Evolutionary conservation across 192 early-diverging fungal genomes (phyloP).

Genomic region (Entomortierella lignicola): DNA sequence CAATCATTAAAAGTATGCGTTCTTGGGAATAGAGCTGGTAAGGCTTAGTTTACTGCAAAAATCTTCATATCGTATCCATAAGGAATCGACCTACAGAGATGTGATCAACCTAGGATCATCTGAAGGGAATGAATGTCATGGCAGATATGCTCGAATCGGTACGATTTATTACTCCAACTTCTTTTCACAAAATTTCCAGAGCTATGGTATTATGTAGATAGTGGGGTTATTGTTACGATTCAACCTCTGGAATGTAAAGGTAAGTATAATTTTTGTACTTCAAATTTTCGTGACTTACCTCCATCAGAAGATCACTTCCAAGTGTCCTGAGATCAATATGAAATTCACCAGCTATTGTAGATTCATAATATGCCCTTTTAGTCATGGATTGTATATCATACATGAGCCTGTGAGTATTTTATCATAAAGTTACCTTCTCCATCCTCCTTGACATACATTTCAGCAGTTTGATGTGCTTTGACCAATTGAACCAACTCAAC

Average conservation of each 20-base stretch:
- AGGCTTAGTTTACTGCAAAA: conserved; percentile 2
- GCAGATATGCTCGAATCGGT: background rate
- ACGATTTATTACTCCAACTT: background rate
- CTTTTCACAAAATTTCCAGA: background rate
- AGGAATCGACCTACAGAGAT: too few species aligned
- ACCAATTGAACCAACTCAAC: conserved; percentile 51
- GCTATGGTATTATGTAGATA: background rate
- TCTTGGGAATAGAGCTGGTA: background rate
- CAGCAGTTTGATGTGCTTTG: conserved; percentile 46
- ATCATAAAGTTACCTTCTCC: conserved; percentile 57
- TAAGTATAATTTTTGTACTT: background rate
- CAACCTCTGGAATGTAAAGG: background rate
- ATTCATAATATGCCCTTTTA: background rate
- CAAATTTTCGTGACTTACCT: conserved; percentile 17
- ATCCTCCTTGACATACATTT: conserved; percentile 60
- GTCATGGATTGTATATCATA: background rate
- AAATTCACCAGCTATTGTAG: conserved; percentile 48
- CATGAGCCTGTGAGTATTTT: too few species aligned
- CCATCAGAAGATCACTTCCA: conserved; percentile 40
- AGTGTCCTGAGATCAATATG: conserved; percentile 57
- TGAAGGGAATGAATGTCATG: too few species aligned
- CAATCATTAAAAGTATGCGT: background rate
- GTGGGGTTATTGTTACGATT: background rate
- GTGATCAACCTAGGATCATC: background rate
- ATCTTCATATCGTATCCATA: too few species aligned